Conservation (phyloP, 495 filamentous ascomycete genomes). For the Bathelium albidoporum region DNA sequence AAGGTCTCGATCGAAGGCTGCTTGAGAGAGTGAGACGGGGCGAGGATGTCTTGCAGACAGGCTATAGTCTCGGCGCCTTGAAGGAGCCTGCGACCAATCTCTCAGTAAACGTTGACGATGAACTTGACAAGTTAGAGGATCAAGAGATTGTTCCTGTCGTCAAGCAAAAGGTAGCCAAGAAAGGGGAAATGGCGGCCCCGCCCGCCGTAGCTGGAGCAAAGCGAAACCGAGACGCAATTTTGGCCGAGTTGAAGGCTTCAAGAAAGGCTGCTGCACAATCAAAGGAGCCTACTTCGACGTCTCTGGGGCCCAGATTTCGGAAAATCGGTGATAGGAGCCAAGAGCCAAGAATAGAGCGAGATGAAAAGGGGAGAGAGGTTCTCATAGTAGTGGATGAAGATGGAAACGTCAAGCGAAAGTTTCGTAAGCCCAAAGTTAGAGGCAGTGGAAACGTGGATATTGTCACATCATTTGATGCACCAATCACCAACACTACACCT, state of each 20-base stretch:
- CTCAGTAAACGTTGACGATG: conserved; percentile 58
- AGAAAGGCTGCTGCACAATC: conserved; percentile 49
- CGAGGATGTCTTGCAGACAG: conserved; percentile 29
- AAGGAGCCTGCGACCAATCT: conserved; percentile 9
- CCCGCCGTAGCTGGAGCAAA: conserved; percentile 51
- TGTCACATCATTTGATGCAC: conserved; percentile 21
- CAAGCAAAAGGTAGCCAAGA: conserved; percentile 57
- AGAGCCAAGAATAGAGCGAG: conserved; percentile 63
- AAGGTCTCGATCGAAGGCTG: conserved; percentile 79
- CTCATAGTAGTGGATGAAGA: conserved; percentile 78
- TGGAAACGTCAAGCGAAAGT: conserved; percentile 79
- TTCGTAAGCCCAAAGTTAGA: conserved; percentile 43
- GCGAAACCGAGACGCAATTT: conserved; percentile 69
- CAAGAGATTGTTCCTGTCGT: conserved; percentile 47
- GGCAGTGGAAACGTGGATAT: conserved; percentile 2
- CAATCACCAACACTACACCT: conserved; percentile 46
- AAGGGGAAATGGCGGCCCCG: conserved; percentile 62
- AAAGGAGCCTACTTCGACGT: conserved; percentile 40
- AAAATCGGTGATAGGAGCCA: conserved; percentile 54
- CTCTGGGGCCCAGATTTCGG: conserved; percentile 62
- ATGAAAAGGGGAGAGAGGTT: conserved; percentile 68
- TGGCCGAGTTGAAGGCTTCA: conserved; percentile 69
- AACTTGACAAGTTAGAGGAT: conserved; percentile 64
- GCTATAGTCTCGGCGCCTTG: neutral
- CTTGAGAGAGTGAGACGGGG: conserved; percentile 54